Conservation (phyloP, 108 stramenopile genomes). For the Skeletonema potamos region DNA sequence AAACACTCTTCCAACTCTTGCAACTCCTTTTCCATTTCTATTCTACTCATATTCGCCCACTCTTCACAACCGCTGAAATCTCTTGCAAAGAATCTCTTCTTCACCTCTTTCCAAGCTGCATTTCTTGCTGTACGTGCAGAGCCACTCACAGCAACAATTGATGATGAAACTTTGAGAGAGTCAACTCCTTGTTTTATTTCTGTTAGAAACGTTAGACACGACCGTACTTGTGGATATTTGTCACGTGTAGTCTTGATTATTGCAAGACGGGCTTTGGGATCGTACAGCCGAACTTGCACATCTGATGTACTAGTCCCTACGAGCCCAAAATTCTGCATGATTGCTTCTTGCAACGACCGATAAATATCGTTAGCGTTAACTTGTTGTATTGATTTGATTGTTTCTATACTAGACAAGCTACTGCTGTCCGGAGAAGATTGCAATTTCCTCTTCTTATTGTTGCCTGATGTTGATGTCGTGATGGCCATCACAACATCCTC, state of each 20-base stretch:
- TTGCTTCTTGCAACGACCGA: constrained; percentile 25
- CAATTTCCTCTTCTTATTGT: constrained; percentile 23
- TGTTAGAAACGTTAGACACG: constrained; percentile 51
- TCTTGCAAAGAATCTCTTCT: constrained; percentile 25
- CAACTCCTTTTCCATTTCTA: constrained; percentile 14
- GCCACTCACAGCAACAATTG: constrained; percentile 58
- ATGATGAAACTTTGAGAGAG: constrained; percentile 45
- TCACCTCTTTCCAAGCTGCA: constrained; percentile 42
- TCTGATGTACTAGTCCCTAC: constrained; percentile 19
- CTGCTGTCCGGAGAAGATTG: neutral
- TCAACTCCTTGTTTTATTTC: constrained; percentile 23
- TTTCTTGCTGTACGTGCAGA: constrained; percentile 68
- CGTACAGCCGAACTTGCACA: constrained; percentile 53
- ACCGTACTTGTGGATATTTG: constrained; percentile 39
- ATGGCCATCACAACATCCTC: neutral
- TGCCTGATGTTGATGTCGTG: neutral
- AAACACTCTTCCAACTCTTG: constrained; percentile 21
- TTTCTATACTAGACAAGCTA: neutral
- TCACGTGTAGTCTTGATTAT: constrained; percentile 64
- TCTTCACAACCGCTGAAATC: neutral
- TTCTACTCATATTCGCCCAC: constrained; percentile 20
- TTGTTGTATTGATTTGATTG: constrained; percentile 7
- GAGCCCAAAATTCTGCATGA: constrained; percentile 31
- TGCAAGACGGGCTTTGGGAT: constrained; percentile 48
- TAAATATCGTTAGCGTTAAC: constrained; percentile 32